A percentile compares a stretch with the other conserved stretches of the same genome.
Evolutionary conservation across 352 stramenopile genomes (phyloP).

Genomic region (Pythium sp.): DNA sequence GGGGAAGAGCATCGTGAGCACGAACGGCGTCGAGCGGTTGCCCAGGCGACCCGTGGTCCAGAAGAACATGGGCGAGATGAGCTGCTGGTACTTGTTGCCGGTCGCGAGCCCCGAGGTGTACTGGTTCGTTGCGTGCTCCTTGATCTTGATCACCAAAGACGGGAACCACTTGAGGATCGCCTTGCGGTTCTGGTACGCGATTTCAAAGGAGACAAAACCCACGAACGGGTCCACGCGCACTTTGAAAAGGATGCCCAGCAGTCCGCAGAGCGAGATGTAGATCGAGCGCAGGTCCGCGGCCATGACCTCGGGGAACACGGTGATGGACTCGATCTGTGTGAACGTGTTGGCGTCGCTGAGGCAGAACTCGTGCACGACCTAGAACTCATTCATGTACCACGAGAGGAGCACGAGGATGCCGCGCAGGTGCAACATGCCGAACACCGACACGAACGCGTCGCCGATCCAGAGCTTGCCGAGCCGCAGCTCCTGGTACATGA

Average conservation of each 20-base stretch:
- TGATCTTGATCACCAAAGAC: neutral
- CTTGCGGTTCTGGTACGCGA: constrained; percentile 3
- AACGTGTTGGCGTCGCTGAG: constrained; percentile 29
- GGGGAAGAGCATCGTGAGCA: neutral
- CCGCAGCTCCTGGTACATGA: constrained; percentile 31
- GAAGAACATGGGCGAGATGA: constrained; percentile 12
- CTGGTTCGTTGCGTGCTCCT: constrained; percentile 1
- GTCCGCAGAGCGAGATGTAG: neutral
- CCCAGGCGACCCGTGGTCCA: neutral
- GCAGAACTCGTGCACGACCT: constrained; percentile 43
- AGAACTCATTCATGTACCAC: constrained; percentile 43
- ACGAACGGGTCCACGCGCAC: constrained; percentile 12
- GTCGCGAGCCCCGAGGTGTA: constrained; percentile 5
- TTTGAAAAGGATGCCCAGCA: constrained; percentile 5
- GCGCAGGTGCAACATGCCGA: constrained; percentile 32
- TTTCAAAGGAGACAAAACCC: constrained; percentile 8
- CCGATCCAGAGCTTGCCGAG: constrained; percentile 38
- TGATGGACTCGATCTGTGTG: constrained; percentile 23
- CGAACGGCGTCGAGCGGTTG: neutral
- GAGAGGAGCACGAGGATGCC: constrained; percentile 33
- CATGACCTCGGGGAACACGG: constrained; percentile 21
- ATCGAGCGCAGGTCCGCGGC: constrained; percentile 32
- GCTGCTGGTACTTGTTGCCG: constrained; percentile 4
- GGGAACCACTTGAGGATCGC: constrained; percentile 8
- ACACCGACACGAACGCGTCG: constrained; percentile 35